phyloP scores from a whole-genome alignment of 2,329 filamentous ascomycete genomes.

The Mycogone perniciosa region DNA sequence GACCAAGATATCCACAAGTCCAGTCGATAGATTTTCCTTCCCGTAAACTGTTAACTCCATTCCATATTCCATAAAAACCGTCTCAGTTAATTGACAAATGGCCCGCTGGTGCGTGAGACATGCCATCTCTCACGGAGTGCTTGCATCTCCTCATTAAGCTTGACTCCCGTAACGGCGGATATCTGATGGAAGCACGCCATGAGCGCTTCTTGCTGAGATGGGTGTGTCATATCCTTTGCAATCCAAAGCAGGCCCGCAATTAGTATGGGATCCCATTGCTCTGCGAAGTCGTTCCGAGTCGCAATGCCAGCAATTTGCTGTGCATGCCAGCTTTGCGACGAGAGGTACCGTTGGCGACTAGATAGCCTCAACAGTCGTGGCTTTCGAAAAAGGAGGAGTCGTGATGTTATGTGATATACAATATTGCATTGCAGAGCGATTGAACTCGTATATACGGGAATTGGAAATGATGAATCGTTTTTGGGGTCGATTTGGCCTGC shows the following conservation, averaged over 20 bases:
- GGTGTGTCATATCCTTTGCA: conserved; percentile 22
- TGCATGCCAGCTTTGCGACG: conserved; percentile 23
- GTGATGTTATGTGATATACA: conserved; percentile 17
- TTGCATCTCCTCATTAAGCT: conserved; percentile 12
- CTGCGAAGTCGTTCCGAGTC: conserved; percentile 23
- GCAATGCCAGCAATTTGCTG: conserved; percentile 25
- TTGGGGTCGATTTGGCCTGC: conserved; percentile 14
- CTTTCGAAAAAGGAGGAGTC: conserved; percentile 18
- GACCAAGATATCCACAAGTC: neutral
- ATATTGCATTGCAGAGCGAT: conserved; percentile 17
- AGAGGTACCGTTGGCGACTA: conserved; percentile 1
- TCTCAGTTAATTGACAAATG: neutral
- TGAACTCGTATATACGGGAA: conserved; percentile 17
- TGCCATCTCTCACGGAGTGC: conserved; percentile 11
- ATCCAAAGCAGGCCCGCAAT: conserved; percentile 21
- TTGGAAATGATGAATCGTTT: conserved; percentile 16
- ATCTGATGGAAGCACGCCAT: conserved; percentile 15
- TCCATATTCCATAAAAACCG: too few relatives aligned
- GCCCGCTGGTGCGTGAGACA: neutral
- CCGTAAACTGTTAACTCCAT: too few relatives aligned
- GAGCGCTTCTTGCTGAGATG: conserved; percentile 21
- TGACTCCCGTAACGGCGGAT: conserved; percentile 14
- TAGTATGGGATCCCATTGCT: conserved; percentile 28
- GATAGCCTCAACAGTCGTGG: conserved; percentile 16
- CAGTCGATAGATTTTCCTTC: neutral